A percentile compares a stretch with the other conserved stretches of the same genome.
Conservation (phyloP, 768 basidiomycete species). For the Ramaria rubella region DNA sequence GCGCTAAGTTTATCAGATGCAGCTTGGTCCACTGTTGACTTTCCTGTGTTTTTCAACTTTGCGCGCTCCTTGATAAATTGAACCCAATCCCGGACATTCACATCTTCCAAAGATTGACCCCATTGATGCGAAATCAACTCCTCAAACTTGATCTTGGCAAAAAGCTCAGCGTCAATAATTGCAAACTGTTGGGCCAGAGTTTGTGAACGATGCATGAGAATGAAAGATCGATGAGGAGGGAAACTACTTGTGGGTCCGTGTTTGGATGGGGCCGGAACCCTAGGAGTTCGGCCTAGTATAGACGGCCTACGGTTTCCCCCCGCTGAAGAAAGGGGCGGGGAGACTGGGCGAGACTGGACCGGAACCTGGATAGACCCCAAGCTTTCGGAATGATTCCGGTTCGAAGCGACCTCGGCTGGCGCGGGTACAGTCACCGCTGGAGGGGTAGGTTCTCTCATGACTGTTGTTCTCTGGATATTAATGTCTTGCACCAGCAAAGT, state of each 20-base stretch:
- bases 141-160: slow-evolving; percentile 79
- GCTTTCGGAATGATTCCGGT: slow-evolving; percentile 5
- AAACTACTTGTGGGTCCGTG: slow-evolving; percentile 18
- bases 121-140: slow-evolving; percentile 71
- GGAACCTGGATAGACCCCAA: not conserved
- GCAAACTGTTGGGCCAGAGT: slow-evolving; percentile 70
- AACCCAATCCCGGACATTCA: slow-evolving; percentile 76
- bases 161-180: slow-evolving; percentile 84
- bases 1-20: slow-evolving; percentile 54
- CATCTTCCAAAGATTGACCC: slow-evolving; percentile 51
- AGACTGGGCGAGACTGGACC: not conserved
- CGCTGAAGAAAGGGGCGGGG: slow-evolving; percentile 15
- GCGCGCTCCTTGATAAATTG: slow-evolving; percentile 73
- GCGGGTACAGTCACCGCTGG: too few relatives aligned
- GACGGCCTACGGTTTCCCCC: slow-evolving; percentile 14
- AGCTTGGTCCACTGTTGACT: slow-evolving; percentile 4
- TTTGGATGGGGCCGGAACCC: slow-evolving; percentile 10
- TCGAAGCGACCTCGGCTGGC: not conserved
- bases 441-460: too few relatives aligned
- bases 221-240: slow-evolving; percentile 62
- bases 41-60: slow-evolving; percentile 40
- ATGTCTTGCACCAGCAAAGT: too few relatives aligned
- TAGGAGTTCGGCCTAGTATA: slow-evolving; percentile 31
- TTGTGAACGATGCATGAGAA: slow-evolving; percentile 56
- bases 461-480: too few relatives aligned